Conservation (phyloP, 441 rosid species). For the Capsella rubella region DNA sequence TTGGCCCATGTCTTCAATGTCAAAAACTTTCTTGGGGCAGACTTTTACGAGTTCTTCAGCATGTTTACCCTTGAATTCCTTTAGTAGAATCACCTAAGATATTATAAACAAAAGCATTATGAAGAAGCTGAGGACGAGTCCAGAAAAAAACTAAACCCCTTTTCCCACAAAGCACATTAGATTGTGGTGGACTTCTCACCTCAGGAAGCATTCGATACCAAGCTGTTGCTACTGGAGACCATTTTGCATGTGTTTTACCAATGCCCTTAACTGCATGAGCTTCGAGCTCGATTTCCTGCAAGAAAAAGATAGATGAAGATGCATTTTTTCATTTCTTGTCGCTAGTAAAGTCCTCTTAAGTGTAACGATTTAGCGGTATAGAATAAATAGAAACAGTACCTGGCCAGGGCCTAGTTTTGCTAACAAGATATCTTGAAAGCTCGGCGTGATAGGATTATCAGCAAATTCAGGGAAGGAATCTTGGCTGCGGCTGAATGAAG, state of each 20-base stretch:
- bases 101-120: not conserved
- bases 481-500: conserved; percentile 80
- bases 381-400: conserved; percentile 47
- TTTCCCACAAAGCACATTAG: conserved; percentile 2
- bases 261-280: conserved; percentile 96
- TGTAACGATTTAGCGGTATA: conserved; percentile 14
- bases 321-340: conserved; percentile 12
- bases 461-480: conserved; percentile 64
- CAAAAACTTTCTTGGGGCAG: conserved; percentile 85
- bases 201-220: conserved; percentile 99
- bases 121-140: not conserved
- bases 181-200: conserved; percentile 50
- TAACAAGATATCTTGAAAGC: conserved; percentile 60
- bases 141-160: not conserved
- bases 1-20: conserved; percentile 87
- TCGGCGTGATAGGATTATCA: conserved; percentile 58
- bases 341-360: not conserved
- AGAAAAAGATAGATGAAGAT: conserved; percentile 3
- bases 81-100: conserved; percentile 63
- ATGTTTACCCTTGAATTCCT: conserved; percentile 62
- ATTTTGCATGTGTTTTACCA: conserved; percentile 95
- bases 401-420: conserved; percentile 92
- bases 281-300: conserved; percentile 94
- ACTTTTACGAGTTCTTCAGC: conserved; percentile 71
- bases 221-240: conserved; percentile 98